phyloP scores from a whole-genome alignment of 2,329 filamentous ascomycete species.

The Nigrograna mackinnonii region DNA sequence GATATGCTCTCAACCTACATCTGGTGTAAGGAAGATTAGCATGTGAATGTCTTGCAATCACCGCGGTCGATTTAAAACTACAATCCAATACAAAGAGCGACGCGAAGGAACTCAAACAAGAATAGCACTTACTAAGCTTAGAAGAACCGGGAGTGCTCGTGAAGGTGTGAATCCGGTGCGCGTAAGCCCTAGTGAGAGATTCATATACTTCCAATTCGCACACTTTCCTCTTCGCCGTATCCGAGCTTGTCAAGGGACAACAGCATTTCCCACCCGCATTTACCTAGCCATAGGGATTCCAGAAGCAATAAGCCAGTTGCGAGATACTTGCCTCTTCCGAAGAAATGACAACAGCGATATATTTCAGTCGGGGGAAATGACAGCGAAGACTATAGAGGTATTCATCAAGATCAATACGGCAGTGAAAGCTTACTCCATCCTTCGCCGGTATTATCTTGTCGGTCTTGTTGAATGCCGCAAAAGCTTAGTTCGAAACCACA shows the following conservation, averaged over 20 bases:
- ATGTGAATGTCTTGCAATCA: not conserved
- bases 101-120: not conserved
- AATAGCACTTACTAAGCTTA: not conserved
- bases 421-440: not conserved
- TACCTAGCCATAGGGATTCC: not conserved
- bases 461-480: not conserved
- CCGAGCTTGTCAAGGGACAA: not conserved
- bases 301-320: not conserved
- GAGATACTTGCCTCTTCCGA: not conserved
- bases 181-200: not conserved
- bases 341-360: not conserved
- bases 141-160: not conserved
- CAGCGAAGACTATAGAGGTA: not conserved
- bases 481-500: not conserved
- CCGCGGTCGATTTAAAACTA: not conserved
- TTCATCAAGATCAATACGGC: not conserved
- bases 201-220: not conserved
- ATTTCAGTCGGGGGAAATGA: not conserved
- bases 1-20: conserved; percentile 6
- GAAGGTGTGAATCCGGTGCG: not conserved
- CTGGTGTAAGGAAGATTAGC: conserved; percentile 7
- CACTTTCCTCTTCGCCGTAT: not conserved
- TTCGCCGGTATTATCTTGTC: not conserved
- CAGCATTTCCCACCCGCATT: not conserved
- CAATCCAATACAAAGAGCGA: not conserved